phyloP scores from a whole-genome alignment of 1,284 basidiomycete species.

The Waitea zeae region DNA sequence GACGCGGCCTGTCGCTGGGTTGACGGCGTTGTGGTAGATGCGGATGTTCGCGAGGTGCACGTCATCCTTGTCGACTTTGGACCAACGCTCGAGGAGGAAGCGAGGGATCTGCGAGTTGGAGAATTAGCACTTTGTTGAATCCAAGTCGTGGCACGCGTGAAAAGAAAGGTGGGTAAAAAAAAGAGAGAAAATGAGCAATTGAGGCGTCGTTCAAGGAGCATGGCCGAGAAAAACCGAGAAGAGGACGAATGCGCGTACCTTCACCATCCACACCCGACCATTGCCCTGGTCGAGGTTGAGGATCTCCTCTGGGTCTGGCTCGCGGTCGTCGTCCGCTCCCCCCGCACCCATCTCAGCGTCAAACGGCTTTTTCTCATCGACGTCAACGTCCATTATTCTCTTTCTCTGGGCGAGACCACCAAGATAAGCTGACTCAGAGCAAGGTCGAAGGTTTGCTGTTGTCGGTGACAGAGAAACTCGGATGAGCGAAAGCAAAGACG shows the following conservation, averaged over 20 bases:
- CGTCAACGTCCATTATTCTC: constrained; percentile 19
- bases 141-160: neutral
- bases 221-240: neutral
- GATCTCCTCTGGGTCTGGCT: constrained; percentile 62
- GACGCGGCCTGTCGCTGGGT: constrained; percentile 22
- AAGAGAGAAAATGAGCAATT: constrained; percentile 5
- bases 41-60: constrained; percentile 58
- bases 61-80: constrained; percentile 38
- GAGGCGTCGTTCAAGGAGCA: constrained; percentile 1
- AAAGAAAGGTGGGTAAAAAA: neutral
- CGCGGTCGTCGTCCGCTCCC: constrained; percentile 35
- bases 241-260: constrained; percentile 22
- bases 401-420: too few relatives aligned
- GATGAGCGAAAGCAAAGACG: too few relatives aligned
- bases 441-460: too few relatives aligned
- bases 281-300: constrained; percentile 56
- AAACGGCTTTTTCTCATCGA: constrained; percentile 61
- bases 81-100: constrained; percentile 56
- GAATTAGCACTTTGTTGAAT: neutral
- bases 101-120: constrained; percentile 39
- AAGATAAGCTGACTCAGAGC: too few relatives aligned
- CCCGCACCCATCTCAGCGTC: constrained; percentile 26
- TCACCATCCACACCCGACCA: constrained; percentile 65
- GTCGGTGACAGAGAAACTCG: too few relatives aligned
- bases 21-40: constrained; percentile 36